Percentiles rank a stretch among this genome's conserved stretches.
Conservation (phyloP, 176 grass and related monocot species). For the Triticum aestivum region DNA sequence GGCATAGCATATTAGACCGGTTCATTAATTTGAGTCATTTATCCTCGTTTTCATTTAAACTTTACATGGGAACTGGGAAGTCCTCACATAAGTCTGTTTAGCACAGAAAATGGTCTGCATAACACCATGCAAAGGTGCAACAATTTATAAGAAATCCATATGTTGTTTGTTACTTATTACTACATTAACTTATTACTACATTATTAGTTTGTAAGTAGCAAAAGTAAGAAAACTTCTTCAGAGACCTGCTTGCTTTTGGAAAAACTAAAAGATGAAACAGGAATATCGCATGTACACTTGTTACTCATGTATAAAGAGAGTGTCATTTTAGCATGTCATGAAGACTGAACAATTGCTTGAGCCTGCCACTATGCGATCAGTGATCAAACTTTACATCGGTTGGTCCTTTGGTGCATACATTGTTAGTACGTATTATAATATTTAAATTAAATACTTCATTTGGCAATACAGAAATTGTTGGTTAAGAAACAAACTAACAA, state of each 20-base stretch:
- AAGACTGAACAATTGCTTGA: conserved; percentile 11
- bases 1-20: background rate
- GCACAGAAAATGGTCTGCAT: background rate
- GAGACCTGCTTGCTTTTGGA: background rate
- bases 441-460: background rate
- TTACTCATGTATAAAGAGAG: background rate
- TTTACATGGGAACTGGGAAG: background rate
- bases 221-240: background rate
- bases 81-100: conserved; percentile 6
- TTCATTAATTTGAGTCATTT: background rate
- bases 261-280: background rate
- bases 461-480: background rate
- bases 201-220: conserved; percentile 3
- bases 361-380: background rate
- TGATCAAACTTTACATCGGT: conserved; percentile 13
- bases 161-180: background rate
- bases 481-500: background rate
- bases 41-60: background rate
- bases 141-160: background rate
- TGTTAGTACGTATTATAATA: background rate
- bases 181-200: background rate
- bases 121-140: conserved; percentile 11
- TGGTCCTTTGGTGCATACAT: background rate
- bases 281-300: background rate
- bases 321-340: background rate